Conservation (phyloP, 179 eudicot species). For the Spergularia azorica region DNA sequence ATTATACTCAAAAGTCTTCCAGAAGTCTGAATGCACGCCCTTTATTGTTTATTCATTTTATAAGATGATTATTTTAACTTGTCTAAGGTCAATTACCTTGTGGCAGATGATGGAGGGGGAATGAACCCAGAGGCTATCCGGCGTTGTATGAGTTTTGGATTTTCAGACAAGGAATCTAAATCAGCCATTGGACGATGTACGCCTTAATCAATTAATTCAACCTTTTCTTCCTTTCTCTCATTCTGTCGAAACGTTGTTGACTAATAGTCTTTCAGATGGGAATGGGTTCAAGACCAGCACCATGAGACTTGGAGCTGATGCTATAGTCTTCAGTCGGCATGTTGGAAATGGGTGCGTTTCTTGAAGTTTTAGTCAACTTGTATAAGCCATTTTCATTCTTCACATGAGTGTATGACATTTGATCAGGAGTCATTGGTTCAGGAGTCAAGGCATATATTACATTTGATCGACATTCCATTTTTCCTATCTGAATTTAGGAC, state of each 20-base stretch:
- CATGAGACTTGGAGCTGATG: conserved; percentile 98
- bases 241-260: conserved; percentile 20
- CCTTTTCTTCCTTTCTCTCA: background rate
- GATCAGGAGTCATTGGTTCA: background rate
- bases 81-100: conserved; percentile 30
- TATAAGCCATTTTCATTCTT: background rate
- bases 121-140: conserved; percentile 85
- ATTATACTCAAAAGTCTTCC: background rate
- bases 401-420: background rate
- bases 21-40: background rate
- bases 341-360: conserved; percentile 43
- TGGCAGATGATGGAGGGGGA: conserved; percentile 93
- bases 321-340: conserved; percentile 69
- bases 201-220: conserved; percentile 18
- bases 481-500: background rate
- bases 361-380: background rate
- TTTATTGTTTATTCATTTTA: background rate
- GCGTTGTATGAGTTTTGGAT: conserved; percentile 89
- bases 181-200: conserved; percentile 85
- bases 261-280: conserved; percentile 71
- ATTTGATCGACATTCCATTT: background rate
- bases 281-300: conserved; percentile 96
- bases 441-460: background rate
- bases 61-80: background rate
- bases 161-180: conserved; percentile 79